phyloP scores from a whole-genome alignment of 345 rosid genomes.

The Lagerstroemia speciosa region DNA sequence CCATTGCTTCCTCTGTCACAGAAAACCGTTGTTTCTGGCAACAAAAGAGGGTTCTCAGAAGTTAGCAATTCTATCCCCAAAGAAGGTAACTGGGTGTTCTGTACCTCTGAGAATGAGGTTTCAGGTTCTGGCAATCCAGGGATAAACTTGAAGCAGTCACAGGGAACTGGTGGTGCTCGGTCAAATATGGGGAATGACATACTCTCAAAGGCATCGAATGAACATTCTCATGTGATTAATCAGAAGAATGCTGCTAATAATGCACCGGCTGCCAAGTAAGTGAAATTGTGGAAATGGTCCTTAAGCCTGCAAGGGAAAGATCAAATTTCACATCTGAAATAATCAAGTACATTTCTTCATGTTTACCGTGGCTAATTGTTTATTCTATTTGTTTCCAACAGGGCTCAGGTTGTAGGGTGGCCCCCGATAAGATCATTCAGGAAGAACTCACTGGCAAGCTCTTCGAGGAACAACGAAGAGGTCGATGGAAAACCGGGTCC shows the following conservation, averaged over 20 bases:
- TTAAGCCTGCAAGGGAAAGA: not conserved
- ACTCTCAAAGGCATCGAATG: constrained; percentile 34
- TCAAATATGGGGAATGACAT: constrained; percentile 12
- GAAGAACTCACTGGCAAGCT: constrained; percentile 60
- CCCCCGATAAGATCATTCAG: constrained; percentile 81
- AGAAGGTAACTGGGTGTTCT: constrained; percentile 64
- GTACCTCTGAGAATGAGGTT: constrained; percentile 28
- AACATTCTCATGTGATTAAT: constrained; percentile 29
- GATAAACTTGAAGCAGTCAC: constrained; percentile 35
- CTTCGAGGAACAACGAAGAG: constrained; percentile 71
- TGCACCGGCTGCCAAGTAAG: constrained; percentile 78
- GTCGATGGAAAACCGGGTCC: constrained; percentile 80
- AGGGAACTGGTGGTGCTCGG: not conserved
- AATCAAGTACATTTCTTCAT: not conserved
- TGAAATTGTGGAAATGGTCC: constrained; percentile 2
- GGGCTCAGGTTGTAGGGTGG: constrained; percentile 97
- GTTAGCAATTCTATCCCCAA: constrained; percentile 47
- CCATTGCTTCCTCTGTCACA: constrained; percentile 53
- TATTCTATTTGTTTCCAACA: constrained; percentile 9
- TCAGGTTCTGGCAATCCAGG: constrained; percentile 36
- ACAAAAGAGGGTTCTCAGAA: constrained; percentile 80
- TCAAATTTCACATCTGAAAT: not conserved
- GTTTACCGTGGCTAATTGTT: not conserved
- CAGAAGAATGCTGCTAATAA: constrained; percentile 33
- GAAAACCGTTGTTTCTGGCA: constrained; percentile 49